phyloP scores from a whole-genome alignment of 352 stramenopile species.

The Thalassiosira exigua region DNA sequence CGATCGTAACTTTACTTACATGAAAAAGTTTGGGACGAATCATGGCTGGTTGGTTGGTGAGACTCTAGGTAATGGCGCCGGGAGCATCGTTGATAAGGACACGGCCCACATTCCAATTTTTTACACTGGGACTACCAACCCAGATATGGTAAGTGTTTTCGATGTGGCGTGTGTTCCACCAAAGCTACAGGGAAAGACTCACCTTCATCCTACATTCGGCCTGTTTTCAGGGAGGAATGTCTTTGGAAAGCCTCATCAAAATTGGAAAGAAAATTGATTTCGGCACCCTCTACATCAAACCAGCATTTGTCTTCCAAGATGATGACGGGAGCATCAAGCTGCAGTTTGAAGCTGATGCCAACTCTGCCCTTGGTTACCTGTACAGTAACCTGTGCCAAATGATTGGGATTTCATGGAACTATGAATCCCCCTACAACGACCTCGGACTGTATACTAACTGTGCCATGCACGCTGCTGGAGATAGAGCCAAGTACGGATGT shows the following conservation, averaged over 20 bases:
- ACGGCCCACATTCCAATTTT: conserved; percentile 63
- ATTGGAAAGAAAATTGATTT: conserved; percentile 57
- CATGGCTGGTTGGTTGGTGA: conserved; percentile 65
- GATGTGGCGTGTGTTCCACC: too few species aligned
- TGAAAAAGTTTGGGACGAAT: conserved; percentile 64
- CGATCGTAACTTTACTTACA: conserved; percentile 64
- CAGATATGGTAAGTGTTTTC: conserved; percentile 56
- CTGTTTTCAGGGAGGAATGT: conserved; percentile 50
- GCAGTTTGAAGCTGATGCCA: conserved; percentile 60
- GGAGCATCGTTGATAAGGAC: conserved; percentile 62
- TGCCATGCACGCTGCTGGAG: conserved; percentile 62
- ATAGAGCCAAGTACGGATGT: conserved; percentile 60
- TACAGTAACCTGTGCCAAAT: conserved; percentile 60
- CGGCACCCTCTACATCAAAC: conserved; percentile 61
- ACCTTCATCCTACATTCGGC: too few species aligned
- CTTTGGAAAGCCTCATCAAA: conserved; percentile 55
- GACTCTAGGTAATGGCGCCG: conserved; percentile 45
- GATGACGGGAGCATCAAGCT: conserved; percentile 58
- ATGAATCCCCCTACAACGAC: conserved; percentile 57
- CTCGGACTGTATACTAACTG: conserved; percentile 58
- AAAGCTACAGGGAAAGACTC: too few species aligned
- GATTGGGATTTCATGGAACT: conserved; percentile 64
- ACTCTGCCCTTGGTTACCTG: conserved; percentile 59
- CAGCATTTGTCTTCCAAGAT: conserved; percentile 63
- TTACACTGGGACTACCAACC: conserved; percentile 61